Evolutionary conservation across 108 stramenopile species (phyloP), one percentile per base, ranked within the genome.

Genomic region (Stephanodiscus minutulus): DNA sequence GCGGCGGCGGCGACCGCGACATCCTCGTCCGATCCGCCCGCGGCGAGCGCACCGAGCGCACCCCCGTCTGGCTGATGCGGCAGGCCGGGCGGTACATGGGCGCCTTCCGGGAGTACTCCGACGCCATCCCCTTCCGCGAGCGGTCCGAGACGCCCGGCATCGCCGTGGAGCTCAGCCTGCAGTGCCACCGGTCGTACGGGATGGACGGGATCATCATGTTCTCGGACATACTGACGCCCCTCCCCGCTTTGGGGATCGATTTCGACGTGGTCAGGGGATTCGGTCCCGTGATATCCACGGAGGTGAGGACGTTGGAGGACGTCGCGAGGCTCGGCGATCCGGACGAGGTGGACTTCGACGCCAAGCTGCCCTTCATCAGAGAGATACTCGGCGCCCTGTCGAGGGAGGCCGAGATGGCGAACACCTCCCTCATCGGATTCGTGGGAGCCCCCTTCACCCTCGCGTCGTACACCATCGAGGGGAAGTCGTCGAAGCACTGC

Each of bases 161-260:
- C 78, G 99, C 99, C 29, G 83, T 90, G 43, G 98, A 98, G 72
- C 70, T 99, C 25, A 90, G 90, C 64, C 67, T 98, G 59, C 98
- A 98, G 77, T 97, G 97, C 60, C 94, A 96, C 73, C 85, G 91
- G 21, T 86, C 91, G 9, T 99, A 97, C 63, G 94, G 96, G 7
- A 88, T 98, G 78, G 99, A 99, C 82, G 99, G 98, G 7, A 94
- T 98, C 33, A 98, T 99, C 68, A 94, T 98, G 94, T 99, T 99
- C 86, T 92, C 91, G 29, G 99, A 99, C 84, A 99, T 99, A 65
- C 82, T 99, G 48, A 98, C 98, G 1, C 96, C 97, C 3, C 85
- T 98, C 17, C 97, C 98, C 0, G 92, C 96, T 17, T 79, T 99
- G 68, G 99, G 98, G 7, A 88, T 99, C 62, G 96, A 98, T 6